Base-by-base conservation (phyloP, 352 stramenopile genomes). In the Globisporangium viniferum region DNA sequence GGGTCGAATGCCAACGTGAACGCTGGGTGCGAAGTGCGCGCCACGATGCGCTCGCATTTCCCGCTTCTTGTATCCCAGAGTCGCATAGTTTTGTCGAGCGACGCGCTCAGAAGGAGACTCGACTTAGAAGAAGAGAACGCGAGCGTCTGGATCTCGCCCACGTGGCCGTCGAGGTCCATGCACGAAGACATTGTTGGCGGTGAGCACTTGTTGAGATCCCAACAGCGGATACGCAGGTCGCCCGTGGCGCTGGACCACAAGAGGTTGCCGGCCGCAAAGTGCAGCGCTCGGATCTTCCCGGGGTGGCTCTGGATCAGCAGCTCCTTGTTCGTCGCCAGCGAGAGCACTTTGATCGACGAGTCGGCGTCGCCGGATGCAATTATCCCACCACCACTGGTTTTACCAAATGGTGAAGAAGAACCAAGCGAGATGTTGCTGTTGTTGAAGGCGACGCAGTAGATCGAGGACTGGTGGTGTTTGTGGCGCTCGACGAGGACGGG, bases 21-120 rank as follows among this genome's bases (percentile, higher is more conserved):
- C 2, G 72, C 75, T 46, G 79, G 41, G 0, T 83, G 74, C 0
- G 64, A 12, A 14, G 69, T 68, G 31, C 65, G 75, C 9, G 81
- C 71, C 18, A 93, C 57, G 22, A 93, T 68, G 5, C 75, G 79
- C 44, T 84, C 75, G 49, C 85, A 92, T 27, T 81, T 69, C 5
- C 72, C 69, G 20, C 70, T 80, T 3, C 85, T 86, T 3, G 78
- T 46, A 66, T 95, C 87, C 87, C 85, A 93, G n/a, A 93, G 68
- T 0, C 87, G 73, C 5, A 93, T 68, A 0, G 81, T 90, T 31
- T 76, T 78, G 64, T 93, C 84, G 51, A 89, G 73, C 10, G 84
- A 74, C 22, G 81, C 62, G 49, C 73, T 88, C 3, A 88, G 39
- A 10, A 86, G 29, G 15, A 66, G 29, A 63, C 39, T 33, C 61